Conservation (phyloP, 306 rosid genomes). For the Ochetophila trinervis region DNA sequence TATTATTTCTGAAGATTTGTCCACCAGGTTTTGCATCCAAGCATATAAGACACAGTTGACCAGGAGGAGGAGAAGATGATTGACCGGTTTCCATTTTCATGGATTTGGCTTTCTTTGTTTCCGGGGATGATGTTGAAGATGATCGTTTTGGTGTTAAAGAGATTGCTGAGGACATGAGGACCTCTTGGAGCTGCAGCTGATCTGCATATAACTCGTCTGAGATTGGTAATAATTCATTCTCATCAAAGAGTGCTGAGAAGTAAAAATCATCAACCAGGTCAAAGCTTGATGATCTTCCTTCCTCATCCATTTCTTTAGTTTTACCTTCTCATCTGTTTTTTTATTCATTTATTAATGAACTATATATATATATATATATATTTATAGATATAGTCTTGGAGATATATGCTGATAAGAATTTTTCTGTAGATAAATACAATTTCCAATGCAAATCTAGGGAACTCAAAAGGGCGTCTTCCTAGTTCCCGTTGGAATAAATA, state of each 20-base stretch:
- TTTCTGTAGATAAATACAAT: too few species aligned
- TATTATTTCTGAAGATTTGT: constrained; percentile 43
- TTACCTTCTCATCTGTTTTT: too few species aligned
- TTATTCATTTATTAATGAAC: too few species aligned
- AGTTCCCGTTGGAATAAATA: too few species aligned
- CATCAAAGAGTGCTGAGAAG: constrained; percentile 48
- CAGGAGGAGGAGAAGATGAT: constrained; percentile 13
- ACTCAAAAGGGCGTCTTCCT: too few species aligned
- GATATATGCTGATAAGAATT: too few species aligned
- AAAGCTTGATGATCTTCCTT: too few species aligned
- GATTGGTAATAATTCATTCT: constrained; percentile 44
- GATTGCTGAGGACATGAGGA: constrained; percentile 40
- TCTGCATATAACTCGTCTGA: constrained; percentile 61
- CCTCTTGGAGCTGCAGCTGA: constrained; percentile 55
- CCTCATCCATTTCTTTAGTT: too few species aligned
- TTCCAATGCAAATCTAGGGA: too few species aligned
- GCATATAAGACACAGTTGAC: constrained; percentile 46
- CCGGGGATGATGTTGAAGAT: not conserved
- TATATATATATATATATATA: too few species aligned
- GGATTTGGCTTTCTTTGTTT: constrained; percentile 7
- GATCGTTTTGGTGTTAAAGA: constrained; percentile 12
- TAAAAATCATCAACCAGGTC: constrained; percentile 52
- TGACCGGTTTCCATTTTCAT: constrained; percentile 24
- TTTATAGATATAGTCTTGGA: too few species aligned
- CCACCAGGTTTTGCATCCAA: constrained; percentile 34